phyloP scores from a whole-genome alignment of 106 monocot genomes.

The Dioscorea dumetorum region DNA sequence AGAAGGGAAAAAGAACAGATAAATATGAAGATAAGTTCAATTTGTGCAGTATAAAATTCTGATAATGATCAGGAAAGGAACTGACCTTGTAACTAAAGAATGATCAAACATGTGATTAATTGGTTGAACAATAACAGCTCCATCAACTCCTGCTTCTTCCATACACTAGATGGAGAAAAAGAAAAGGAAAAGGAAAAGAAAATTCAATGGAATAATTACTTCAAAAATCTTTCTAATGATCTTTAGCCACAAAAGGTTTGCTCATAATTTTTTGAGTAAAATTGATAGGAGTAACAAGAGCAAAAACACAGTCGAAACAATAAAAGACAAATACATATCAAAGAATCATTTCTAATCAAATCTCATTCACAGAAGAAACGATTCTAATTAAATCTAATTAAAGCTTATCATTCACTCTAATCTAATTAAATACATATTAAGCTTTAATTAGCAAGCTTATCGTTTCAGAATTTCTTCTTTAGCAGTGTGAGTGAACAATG shows the following conservation, averaged over 20 bases:
- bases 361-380: neutral
- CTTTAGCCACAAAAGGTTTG: neutral
- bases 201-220: neutral
- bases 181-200: too few relatives aligned
- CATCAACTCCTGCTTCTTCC: conserved; percentile 76
- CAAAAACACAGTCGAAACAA: neutral
- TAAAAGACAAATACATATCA: neutral
- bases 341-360: neutral
- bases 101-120: conserved; percentile 94
- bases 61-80: neutral
- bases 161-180: conserved; percentile 48
- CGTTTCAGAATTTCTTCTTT: too few relatives aligned
- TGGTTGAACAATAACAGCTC: conserved; percentile 85
- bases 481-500: too few relatives aligned
- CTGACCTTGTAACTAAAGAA: conserved; percentile 72
- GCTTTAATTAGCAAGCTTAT: too few relatives aligned
- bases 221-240: neutral
- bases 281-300: too few relatives aligned
- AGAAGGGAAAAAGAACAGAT: too few relatives aligned
- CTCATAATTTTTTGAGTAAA: neutral
- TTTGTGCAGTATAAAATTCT: too few relatives aligned
- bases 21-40: too few relatives aligned
- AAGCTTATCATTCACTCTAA: too few relatives aligned
- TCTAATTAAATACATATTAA: too few relatives aligned
- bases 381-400: neutral